phyloP scores from a whole-genome alignment of 495 filamentous ascomycete species.

The Oleoguttula mirabilis region DNA sequence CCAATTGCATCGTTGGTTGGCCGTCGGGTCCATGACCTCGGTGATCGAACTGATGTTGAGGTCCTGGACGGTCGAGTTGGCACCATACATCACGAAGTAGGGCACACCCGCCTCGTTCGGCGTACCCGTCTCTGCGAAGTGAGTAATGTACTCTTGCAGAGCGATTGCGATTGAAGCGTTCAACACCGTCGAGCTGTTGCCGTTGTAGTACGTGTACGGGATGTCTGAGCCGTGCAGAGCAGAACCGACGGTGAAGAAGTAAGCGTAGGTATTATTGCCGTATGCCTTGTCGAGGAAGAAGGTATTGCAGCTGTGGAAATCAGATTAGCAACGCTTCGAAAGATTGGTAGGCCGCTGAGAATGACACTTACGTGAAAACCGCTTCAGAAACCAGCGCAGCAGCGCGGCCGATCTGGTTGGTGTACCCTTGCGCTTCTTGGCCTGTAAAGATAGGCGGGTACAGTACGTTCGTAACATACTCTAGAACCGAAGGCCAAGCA shows the following conservation, averaged over 20 bases:
- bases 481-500: constrained; percentile 18
- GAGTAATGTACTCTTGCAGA: constrained; percentile 50
- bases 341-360: too few relatives aligned
- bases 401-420: constrained; percentile 29
- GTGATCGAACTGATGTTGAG: constrained; percentile 34
- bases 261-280: constrained; percentile 43
- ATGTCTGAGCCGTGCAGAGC: constrained; percentile 43
- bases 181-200: constrained; percentile 28
- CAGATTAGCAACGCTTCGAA: too few relatives aligned
- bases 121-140: constrained; percentile 39
- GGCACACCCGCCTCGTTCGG: constrained; percentile 35
- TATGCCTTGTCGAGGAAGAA: constrained; percentile 36
- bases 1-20: constrained; percentile 36
- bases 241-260: constrained; percentile 50
- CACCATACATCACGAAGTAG: constrained; percentile 34
- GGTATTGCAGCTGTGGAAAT: constrained; percentile 40
- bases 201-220: constrained; percentile 38
- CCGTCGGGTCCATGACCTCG: constrained; percentile 33
- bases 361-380: constrained; percentile 40
- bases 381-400: constrained; percentile 30
- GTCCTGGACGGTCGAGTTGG: constrained; percentile 30
- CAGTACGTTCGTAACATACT: constrained; percentile 30
- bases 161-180: constrained; percentile 38
- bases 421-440: constrained; percentile 37
- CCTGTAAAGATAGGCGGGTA: constrained; percentile 35